phyloP scores from a whole-genome alignment of 169 alveolate species.

The Cryptosporidium muris region DNA sequence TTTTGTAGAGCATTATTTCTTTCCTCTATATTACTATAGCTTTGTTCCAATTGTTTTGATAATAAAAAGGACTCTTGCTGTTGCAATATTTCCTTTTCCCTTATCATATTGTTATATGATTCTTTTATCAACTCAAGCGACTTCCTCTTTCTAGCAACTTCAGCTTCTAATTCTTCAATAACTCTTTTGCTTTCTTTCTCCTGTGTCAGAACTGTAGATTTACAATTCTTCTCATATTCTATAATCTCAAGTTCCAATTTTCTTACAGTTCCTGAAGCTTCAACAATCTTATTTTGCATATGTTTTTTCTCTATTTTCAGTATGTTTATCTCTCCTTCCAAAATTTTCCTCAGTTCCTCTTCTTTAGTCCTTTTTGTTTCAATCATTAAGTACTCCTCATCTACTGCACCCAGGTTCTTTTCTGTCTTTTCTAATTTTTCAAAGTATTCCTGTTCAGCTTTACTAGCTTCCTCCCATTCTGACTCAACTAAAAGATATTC shows the following conservation, averaged over 20 bases:
- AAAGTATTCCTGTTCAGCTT: conserved; percentile 40
- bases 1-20: conserved; percentile 5
- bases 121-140: not conserved
- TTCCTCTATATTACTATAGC: conserved; percentile 28
- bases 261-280: conserved; percentile 9
- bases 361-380: not conserved
- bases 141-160: not conserved
- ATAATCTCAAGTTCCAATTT: conserved; percentile 20
- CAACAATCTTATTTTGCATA: conserved; percentile 17
- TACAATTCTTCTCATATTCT: not conserved
- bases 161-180: conserved; percentile 1
- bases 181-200: conserved; percentile 9
- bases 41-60: conserved; percentile 15
- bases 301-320: conserved; percentile 26
- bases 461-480: conserved; percentile 68
- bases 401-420: conserved; percentile 10
- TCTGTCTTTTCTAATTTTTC: conserved; percentile 27
- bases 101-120: conserved; percentile 3
- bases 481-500: conserved; percentile 40
- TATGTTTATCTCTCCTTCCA: conserved; percentile 25
- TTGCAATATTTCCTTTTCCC: conserved; percentile 9
- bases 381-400: not conserved
- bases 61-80: conserved; percentile 25
- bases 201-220: not conserved
- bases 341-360: not conserved